Evolutionary conservation across 2,329 filamentous ascomycete species (phyloP).

Genomic region (Cytospora piceicola): DNA sequence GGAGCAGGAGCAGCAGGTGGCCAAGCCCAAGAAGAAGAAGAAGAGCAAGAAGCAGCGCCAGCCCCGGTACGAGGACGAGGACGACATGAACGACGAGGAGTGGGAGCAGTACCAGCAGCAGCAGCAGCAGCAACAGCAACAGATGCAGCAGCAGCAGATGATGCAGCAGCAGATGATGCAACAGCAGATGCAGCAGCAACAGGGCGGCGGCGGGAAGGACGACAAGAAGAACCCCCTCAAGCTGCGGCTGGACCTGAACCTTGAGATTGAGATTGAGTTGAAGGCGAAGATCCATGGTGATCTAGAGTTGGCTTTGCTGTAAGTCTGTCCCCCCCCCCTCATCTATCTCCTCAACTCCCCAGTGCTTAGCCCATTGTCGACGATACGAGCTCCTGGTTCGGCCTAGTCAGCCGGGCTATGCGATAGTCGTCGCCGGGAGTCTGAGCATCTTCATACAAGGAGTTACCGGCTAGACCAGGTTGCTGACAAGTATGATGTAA

Average conservation of each 20-base stretch:
- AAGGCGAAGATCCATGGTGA: slow-evolving; percentile 81
- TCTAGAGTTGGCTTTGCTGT: slow-evolving; percentile 74
- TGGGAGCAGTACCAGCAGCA: slow-evolving; percentile 33
- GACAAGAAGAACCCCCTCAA: slow-evolving; percentile 65
- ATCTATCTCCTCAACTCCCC: no score
- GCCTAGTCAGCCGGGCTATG: not conserved
- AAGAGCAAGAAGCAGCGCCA: slow-evolving; percentile 30
- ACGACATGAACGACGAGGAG: slow-evolving; percentile 32
- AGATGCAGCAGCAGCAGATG: slow-evolving; percentile 30
- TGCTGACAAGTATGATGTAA: slow-evolving; percentile 31
- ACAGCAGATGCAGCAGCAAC: slow-evolving; percentile 37
- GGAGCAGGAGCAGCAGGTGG: slow-evolving; percentile 36
- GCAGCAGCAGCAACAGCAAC: slow-evolving; percentile 33
- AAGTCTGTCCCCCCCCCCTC: slow-evolving; percentile 37
- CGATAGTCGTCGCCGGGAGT: not conserved
- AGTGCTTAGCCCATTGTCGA: not conserved
- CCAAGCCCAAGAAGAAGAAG: slow-evolving; percentile 33
- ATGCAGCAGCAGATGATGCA: slow-evolving; percentile 37
- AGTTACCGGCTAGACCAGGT: slow-evolving; percentile 25
- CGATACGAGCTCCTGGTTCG: not conserved
- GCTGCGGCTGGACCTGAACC: slow-evolving; percentile 72
- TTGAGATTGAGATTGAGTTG: slow-evolving; percentile 79
- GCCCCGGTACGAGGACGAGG: slow-evolving; percentile 26
- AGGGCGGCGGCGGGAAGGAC: slow-evolving; percentile 42
- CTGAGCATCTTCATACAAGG: not conserved